phyloP scores from a whole-genome alignment of 768 basidiomycete genomes.

The Saitozyma podzolica region DNA sequence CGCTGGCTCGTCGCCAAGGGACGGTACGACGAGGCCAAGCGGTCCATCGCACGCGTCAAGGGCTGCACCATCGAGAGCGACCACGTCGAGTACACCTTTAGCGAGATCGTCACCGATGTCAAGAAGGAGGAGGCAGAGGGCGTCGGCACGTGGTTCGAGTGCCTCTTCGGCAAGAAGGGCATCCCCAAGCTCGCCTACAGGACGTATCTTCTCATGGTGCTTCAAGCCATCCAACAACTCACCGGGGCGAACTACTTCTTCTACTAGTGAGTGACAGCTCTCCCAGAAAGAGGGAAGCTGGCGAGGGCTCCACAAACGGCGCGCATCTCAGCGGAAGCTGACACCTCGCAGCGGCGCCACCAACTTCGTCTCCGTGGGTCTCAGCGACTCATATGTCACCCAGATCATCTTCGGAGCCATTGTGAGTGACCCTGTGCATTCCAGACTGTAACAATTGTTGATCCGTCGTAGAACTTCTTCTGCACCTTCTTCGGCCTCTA shows the following conservation, averaged over 20 bases:
- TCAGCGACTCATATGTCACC: conserved; percentile 66
- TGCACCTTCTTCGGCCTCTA: conserved; percentile 74
- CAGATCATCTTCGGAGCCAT: conserved; percentile 76
- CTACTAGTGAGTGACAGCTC: conserved; percentile 62
- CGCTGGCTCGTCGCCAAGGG: conserved; percentile 26
- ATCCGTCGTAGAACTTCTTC: conserved; percentile 58
- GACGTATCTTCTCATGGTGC: conserved; percentile 60
- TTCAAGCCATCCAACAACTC: conserved; percentile 72
- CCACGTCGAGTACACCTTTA: conserved; percentile 43
- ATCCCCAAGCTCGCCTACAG: conserved; percentile 65
- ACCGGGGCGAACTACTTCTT: conserved; percentile 36
- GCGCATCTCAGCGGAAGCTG: not conserved
- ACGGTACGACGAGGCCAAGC: not conserved
- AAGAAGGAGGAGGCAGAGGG: conserved; percentile 58
- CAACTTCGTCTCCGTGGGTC: conserved; percentile 67
- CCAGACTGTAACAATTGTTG: not conserved
- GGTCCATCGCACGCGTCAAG: conserved; percentile 4
- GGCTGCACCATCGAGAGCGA: conserved; percentile 7
- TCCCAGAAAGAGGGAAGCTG: conserved; percentile 72
- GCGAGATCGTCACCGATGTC: conserved; percentile 62
- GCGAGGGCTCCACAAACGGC: conserved; percentile 60
- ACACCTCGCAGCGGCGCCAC: conserved; percentile 57
- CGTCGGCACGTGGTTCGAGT: conserved; percentile 65
- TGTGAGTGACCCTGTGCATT: not conserved
- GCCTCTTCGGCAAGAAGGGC: conserved; percentile 57